Evolutionary conservation across 2,329 filamentous ascomycete genomes (phyloP).

Genomic region (Tetracladium maxilliforme): DNA sequence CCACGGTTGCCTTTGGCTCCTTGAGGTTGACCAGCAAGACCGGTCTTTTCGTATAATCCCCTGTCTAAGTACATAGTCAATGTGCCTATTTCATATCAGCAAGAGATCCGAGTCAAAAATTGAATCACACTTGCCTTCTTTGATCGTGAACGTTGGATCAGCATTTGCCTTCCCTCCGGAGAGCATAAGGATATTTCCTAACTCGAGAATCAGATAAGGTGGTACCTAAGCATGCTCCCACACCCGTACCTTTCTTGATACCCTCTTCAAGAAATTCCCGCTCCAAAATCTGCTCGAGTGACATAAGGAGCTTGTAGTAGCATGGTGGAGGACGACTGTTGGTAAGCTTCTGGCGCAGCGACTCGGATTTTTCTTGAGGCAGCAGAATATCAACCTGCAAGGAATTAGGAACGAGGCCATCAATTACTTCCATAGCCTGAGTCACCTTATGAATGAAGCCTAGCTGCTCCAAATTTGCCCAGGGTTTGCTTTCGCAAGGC

Average conservation of each 20-base stretch:
- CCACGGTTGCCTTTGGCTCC: constrained; percentile 41
- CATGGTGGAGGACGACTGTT: constrained; percentile 19
- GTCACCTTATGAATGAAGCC: constrained; percentile 57
- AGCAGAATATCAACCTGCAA: constrained; percentile 55
- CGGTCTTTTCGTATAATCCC: constrained; percentile 69
- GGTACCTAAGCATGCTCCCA: neutral
- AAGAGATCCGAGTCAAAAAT: constrained; percentile 3
- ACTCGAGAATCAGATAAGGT: constrained; percentile 2
- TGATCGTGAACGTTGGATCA: constrained; percentile 59
- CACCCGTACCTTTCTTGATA: constrained; percentile 42
- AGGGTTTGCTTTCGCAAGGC: constrained; percentile 62
- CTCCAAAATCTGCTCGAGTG: constrained; percentile 55
- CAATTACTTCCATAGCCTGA: neutral
- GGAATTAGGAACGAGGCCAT: neutral
- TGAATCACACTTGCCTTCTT: constrained; percentile 36
- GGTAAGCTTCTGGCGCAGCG: constrained; percentile 36
- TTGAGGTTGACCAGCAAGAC: constrained; percentile 58
- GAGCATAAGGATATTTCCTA: constrained; percentile 70
- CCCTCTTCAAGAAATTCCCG: constrained; percentile 71
- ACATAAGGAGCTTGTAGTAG: constrained; percentile 60
- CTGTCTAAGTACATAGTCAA: constrained; percentile 68
- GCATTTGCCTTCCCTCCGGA: constrained; percentile 60
- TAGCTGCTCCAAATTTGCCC: constrained; percentile 44
- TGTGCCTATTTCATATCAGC: constrained; percentile 33
- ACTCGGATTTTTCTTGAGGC: constrained; percentile 44